Evolutionary conservation across 2,329 filamentous ascomycete genomes (phyloP).

Genomic region (Neonectria hederae): DNA sequence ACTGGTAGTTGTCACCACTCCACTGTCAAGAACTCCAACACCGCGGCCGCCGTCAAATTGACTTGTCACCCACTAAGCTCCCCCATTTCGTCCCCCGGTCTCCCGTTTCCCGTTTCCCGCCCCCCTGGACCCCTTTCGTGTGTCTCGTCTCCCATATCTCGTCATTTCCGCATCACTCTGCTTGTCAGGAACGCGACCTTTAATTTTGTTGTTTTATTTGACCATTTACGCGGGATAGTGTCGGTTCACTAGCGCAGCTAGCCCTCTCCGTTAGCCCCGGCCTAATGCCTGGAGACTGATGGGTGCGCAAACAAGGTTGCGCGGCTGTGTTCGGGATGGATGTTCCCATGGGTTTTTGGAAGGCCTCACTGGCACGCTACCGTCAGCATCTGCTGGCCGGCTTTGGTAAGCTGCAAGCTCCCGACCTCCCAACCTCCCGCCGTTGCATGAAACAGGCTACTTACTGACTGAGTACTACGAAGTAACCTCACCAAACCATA

Average conservation of each 20-base stretch:
- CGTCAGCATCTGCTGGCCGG: not conserved
- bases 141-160: not conserved
- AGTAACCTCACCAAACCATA: too few species aligned
- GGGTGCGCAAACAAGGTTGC: not conserved
- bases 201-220: slow-evolving; percentile 1
- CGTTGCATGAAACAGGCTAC: too few species aligned
- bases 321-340: not conserved
- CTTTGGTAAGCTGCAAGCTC: not conserved
- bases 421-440: too few species aligned
- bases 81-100: not conserved
- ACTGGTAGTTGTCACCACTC: not conserved
- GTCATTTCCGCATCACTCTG: not conserved
- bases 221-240: slow-evolving; percentile 10
- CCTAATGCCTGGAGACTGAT: slow-evolving; percentile 1
- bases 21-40: not conserved
- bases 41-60: not conserved
- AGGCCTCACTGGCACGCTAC: not conserved
- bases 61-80: not conserved
- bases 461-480: too few species aligned
- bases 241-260: slow-evolving; percentile 9
- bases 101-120: not conserved
- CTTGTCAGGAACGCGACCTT: not conserved
- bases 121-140: not conserved
- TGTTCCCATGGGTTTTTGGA: not conserved
- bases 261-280: slow-evolving; percentile 10